Evolutionary conservation across 139 green algal genomes (phyloP), one percentile per base, ranked within the genome.

Genomic region (Pseudopediastrum boryanum): DNA sequence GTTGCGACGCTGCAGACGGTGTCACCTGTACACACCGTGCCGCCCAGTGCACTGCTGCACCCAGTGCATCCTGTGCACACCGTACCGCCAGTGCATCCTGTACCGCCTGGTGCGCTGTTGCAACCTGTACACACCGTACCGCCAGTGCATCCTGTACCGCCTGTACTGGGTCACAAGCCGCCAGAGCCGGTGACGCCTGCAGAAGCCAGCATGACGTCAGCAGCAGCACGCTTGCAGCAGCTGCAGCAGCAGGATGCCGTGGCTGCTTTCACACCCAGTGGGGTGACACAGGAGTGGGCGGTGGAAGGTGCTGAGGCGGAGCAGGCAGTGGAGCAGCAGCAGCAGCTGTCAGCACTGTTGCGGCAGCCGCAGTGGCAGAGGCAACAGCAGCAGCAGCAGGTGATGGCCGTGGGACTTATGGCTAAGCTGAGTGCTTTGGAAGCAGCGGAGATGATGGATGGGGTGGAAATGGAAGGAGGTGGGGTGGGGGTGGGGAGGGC

Each of bases 151-250:
- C 71, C 71, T 35, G 71, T 78, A 16, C 41, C 71, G 36, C 71
- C 71, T 33, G 54, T 78, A 16, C 54, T 70, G 38, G 54, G 71
- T 10, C 71, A 78, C 33, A 50, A 52, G 4, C 44, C 74, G 5
- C 74, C 74, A 27, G 74, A 81, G 74, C 74, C 74, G 1, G 74
- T 81, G 21, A 81, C 74, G n/a, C 74, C 62, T 23, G 74, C 74
- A 46, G 74, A 81, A 27, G 74, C 74, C 9, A 74, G 61, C 61
- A 81, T 81, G 74, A 81, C 74, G 3, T 74, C 62, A 29, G 74
- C 74, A 41, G 74, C 74, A 29, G 74, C 63, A 36, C 31, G 48
- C 21, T 63, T 81, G 33, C 74, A 81, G 74, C 74, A 74, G 74
- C 74, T 74, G 62, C 74, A 81, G 62, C 74, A 81, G 61, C 58